Evolutionary conservation across 495 filamentous ascomycete species (phyloP).

Genomic region (Tuber brumale): DNA sequence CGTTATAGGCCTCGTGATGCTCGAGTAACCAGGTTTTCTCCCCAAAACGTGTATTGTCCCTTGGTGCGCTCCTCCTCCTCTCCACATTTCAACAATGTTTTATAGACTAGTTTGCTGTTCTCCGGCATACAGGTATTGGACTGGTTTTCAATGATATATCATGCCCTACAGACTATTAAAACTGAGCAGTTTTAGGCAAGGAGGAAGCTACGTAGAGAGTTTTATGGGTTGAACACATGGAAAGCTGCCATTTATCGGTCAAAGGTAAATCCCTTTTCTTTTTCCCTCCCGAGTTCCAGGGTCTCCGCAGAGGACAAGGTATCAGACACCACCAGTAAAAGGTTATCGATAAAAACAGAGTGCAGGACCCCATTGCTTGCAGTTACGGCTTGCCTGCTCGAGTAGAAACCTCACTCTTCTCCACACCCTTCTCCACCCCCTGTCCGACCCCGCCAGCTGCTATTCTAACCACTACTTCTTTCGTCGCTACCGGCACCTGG

Average conservation of each 20-base stretch:
- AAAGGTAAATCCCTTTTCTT: background rate
- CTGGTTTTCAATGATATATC: slow-evolving; percentile 1
- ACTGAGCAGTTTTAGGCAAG: background rate
- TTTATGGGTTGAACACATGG: background rate
- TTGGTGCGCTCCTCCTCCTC: background rate
- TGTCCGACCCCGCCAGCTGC: background rate
- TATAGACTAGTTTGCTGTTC: background rate
- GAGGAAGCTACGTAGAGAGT: background rate
- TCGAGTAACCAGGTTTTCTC: background rate
- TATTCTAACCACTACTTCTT: background rate
- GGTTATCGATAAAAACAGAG: background rate
- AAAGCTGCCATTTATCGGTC: background rate
- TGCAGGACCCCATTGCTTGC: background rate
- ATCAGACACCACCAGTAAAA: background rate
- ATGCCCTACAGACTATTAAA: background rate
- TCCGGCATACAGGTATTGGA: background rate
- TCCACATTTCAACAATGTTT: background rate
- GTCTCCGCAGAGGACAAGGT: background rate
- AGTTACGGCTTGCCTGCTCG: background rate
- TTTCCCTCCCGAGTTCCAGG: background rate
- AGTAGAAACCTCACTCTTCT: background rate
- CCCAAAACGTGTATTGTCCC: background rate
- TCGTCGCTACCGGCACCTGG: slow-evolving; percentile 1
- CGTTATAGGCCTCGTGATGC: background rate
- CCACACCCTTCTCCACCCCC: background rate